Base-by-base conservation (phyloP, 768 basidiomycete genomes). In the Boletellus ananas region DNA sequence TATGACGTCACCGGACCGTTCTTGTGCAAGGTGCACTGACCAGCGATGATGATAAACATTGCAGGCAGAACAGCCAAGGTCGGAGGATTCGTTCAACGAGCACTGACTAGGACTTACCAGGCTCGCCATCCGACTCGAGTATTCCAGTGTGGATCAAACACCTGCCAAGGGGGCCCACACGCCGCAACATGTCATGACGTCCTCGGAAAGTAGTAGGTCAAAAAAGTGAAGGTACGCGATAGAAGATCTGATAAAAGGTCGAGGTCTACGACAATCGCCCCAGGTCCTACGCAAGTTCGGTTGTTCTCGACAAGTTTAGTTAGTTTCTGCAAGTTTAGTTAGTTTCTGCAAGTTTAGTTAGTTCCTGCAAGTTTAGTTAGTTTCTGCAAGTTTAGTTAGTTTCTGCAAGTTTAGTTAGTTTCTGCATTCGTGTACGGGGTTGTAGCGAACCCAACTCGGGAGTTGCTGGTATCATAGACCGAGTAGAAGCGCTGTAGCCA, bases 401-500 rank as follows among this genome's bases (percentile, higher is more conserved):
- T 18, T 33, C 21, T 9, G 16, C 8, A 7, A 8, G 12, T 10
- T 23, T 55, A 76, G 61, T 77, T 73, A 16, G 63, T 65, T 16
- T 60, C 77, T 4, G 80, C 72, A 14, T 57, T 52, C 1, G 84
- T 84, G 64, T 71, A 78, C 11, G 50, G 14, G 0, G 67, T 69
- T 16, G 54, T 67, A 7, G 65, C 60, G 23, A 67, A 14, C 17
- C 65, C 65, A 18, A 67, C 56, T 43, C 33, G 52, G 17, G 41
- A 9, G 16, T 59, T 67, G 16, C 11, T n/a, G 2, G 74, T 74
- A 52, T 81, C 79, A 43, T 65, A 79, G 6, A 76, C 76, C 25
- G 72, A 75, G 64, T 85, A 83, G 74, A 79, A 84, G 16, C 81
- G 77, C 58, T 84, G 79, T 52, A 83, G 61, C 73, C 78, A 83